Evolutionary conservation across 129 eudicot species (phyloP), one percentile per base, ranked within the genome.

Genomic region (Helichrysum umbraculigerum): DNA sequence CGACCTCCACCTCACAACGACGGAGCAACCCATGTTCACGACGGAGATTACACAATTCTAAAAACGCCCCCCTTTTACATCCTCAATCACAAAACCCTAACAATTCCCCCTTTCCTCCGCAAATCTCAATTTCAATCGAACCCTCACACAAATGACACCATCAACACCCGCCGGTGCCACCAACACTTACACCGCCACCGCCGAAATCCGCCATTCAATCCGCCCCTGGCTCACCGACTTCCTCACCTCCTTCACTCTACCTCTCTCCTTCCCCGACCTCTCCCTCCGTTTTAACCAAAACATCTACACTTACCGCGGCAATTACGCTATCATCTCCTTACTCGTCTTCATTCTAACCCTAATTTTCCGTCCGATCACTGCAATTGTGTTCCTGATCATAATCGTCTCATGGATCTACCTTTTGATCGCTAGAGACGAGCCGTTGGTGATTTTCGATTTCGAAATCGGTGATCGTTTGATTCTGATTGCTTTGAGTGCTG

Each of bases 181-280:
- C 84, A 29, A 71, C 72, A 83, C 85, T 85, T 37, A 74, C 91
- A 72, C 73, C 80, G 19, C 83, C 54, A 41, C 79, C 33, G 75
- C 70, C 63, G 79, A 78, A n/a, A 79, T 83, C 84, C 85, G 83
- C 71, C 74, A 76, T 66, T 66, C 89, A 4, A 51, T 85, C 80
- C 98, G 94, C 5, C 94, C 98, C 33, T 92, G 98, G 98, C 76
- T 66, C 70, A 71, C 78, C 32, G 63, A 58, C 30, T 77, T 90
- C 77, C 64, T 70, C 35, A n/a, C 96, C 75, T 69, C 91, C 58
- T 80, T 92, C 73, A 67, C 85, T 72, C 80, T 86, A 81, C 94
- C 96, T 7, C 60, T 81, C 79, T 90, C 98, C 72, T 9, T 83
- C 81, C 37, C 87, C 70, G 88, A 85, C 14, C 62, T 92, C 76